Base-by-base conservation (phyloP, 768 basidiomycete species). In the Neoboletus magnificus region DNA sequence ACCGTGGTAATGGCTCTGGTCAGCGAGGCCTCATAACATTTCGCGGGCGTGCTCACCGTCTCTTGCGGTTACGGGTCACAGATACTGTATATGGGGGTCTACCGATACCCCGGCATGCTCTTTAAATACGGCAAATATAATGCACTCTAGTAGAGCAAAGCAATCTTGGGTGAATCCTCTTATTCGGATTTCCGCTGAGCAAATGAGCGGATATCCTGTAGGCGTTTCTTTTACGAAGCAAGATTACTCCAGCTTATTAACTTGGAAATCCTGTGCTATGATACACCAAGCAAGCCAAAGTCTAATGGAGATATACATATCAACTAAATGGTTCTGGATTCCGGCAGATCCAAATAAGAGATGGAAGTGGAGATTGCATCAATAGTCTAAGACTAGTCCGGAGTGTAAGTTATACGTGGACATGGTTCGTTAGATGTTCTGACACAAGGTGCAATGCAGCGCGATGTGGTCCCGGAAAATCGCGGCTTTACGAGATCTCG, bases 381-480 rank as follows among this genome's bases (percentile, higher is more conserved):
- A 39, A 52, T 22, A 22, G 22, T 43, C 46, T 1, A 49, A 36
- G 45, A 48, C 48, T 22, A 57, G 48, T 60, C 63, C 61, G 45
- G 52, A n/a, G 45, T 48, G 42, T 44, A 45, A 23, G 57, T 16
- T 45, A 49, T 56, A 45, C 37, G 57, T 54, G 44, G 51, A 50
- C n/a, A n/a, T 46, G 33, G 49, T 79, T 22, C 73, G 71, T 87
- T 86, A 92, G 70, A 93, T 91, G 74, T 79, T 88, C 78, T 83
- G 83, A 82, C 92, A 94, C 73, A 94, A 76, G 48, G 84, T 81
- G 81, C 92, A 93, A 60, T 84, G 76, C 66, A 93, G 80, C 25
- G 80, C 83, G 70, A 98, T 85, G 61, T 78, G 79, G 57, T 89
- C 79, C 66, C 88, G 84, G 87, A 96, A 93, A 55, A 96, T 71